Evolutionary conservation across 1,284 basidiomycete species (phyloP).

Genomic region (Anthracocystis walkeri): DNA sequence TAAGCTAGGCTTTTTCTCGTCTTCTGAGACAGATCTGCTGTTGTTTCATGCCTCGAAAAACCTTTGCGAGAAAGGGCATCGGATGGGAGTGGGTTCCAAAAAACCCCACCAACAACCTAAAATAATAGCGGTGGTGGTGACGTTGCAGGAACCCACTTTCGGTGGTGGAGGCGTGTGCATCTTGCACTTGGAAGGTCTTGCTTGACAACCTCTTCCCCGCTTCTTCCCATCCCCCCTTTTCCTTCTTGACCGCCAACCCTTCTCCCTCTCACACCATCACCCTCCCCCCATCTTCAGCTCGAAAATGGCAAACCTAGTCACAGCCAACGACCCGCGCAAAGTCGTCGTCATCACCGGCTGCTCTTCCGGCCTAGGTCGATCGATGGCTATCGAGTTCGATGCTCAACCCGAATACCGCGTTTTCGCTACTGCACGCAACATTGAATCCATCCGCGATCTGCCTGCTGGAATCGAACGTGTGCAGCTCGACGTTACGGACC

Average conservation of each 20-base stretch:
- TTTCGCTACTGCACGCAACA: slow-evolving; percentile 60
- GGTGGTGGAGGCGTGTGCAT: neutral
- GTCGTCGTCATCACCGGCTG: slow-evolving; percentile 63
- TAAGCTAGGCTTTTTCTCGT: no score
- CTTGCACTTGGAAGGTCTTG: neutral
- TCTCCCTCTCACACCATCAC: neutral
- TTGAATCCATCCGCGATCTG: slow-evolving; percentile 49
- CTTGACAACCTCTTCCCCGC: neutral
- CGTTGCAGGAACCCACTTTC: neutral
- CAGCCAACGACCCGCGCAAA: slow-evolving; percentile 38
- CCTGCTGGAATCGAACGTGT: slow-evolving; percentile 55
- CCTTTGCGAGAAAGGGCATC: no score
- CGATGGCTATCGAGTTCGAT: slow-evolving; percentile 58
- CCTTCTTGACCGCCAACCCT: neutral
- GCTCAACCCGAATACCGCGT: slow-evolving; percentile 45
- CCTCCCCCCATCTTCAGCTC: neutral
- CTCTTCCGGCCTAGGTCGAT: slow-evolving; percentile 57
- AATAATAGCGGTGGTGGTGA: neutral
- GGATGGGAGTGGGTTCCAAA: no score
- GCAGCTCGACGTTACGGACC: slow-evolving; percentile 55
- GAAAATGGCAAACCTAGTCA: slow-evolving; percentile 28
- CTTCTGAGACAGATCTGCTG: no score
- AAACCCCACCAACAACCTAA: no score
- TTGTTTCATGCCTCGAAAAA: no score
- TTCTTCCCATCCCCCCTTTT: neutral